Evolutionary conservation across 371 early-diverging fungal species (phyloP), one percentile per base, ranked within the genome.

Genomic region (Haplosporangium sp.): DNA sequence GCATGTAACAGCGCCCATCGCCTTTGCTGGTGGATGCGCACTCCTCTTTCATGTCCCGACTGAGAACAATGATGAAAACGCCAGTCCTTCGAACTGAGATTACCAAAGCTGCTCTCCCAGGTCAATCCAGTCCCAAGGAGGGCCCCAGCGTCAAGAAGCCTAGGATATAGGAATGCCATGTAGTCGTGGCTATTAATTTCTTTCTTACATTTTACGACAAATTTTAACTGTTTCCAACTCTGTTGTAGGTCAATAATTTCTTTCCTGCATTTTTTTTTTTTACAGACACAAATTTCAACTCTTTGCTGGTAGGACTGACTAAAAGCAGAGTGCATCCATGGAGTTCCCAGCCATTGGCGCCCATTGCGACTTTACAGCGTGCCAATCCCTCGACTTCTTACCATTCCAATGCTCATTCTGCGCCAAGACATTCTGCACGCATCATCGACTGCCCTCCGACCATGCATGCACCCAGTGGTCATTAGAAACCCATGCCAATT

Each of bases 371-470:
- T 21, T 41, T 5, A 4, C 59, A 13, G 42, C 51, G 18, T 79
- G 79, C 57, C 73, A 72, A 42, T 67, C 73, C 0, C 66, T 69
- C 3, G 62, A 63, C n/a, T 79, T 79, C 45, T 63, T 79, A 1
- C 79, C 79, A 10, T 79, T 69, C 55, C 65, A 69, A 64, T 79
- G 79, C 52, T 40, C 62, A 0, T 72, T 79, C 62, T 79, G 79
- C 51, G 14, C 41, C 4, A 16, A 40, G 14, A 67, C 62, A 0
- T 72, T 65, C 18, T 79, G 79, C 52, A 56, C 66, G 2, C 11
- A 23, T 9, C 79, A 79, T 42, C 59, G 79, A 14, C 52, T 79
- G 14, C 79, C 79, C 3, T 38, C 69, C 1, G 64, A 64, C 48
- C 79, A 79, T 59, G 40, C 45, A 1, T 79, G 79, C 36, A 1